Conservation (phyloP, 257 asterid species). For the Solanum gandarillasii region DNA sequence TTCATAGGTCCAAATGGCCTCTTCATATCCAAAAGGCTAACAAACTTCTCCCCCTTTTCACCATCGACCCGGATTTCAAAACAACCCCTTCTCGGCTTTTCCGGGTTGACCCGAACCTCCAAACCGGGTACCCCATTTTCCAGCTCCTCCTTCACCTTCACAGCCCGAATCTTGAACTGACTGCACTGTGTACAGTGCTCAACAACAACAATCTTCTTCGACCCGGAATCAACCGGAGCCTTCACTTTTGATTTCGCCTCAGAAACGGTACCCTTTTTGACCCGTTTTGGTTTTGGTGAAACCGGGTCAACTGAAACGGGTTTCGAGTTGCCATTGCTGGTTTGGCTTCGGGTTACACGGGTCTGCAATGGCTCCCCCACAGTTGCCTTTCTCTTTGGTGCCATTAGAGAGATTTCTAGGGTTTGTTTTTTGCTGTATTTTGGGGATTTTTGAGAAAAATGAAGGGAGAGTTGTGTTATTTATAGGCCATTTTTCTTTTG, state of each 20-base stretch:
- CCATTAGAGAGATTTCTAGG: constrained; percentile 7
- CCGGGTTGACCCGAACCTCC: constrained; percentile 58
- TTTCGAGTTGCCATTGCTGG: constrained; percentile 10
- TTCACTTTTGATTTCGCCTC: neutral
- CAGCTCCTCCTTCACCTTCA: constrained; percentile 43
- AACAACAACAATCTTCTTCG: constrained; percentile 38
- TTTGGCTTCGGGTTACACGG: constrained; percentile 26
- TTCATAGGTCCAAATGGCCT: constrained; percentile 62
- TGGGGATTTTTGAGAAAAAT: neutral
- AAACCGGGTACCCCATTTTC: constrained; percentile 44
- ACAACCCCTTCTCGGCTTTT: constrained; percentile 80
- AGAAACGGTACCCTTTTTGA: constrained; percentile 5
- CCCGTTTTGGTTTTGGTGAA: constrained; percentile 24
- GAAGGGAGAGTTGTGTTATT: neutral
- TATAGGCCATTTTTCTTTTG: neutral
- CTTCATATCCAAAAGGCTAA: constrained; percentile 60
- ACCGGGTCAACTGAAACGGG: constrained; percentile 9
- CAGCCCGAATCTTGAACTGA: constrained; percentile 51
- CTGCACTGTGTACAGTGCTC: constrained; percentile 76
- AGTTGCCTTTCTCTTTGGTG: constrained; percentile 18
- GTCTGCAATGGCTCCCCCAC: constrained; percentile 7
- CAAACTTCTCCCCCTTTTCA: constrained; percentile 40
- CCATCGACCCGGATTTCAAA: constrained; percentile 66
- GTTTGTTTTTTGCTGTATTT: neutral
- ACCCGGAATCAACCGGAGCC: neutral